Conservation (phyloP, 208 protist genomes). For the Wallacemonas sp. region DNA sequence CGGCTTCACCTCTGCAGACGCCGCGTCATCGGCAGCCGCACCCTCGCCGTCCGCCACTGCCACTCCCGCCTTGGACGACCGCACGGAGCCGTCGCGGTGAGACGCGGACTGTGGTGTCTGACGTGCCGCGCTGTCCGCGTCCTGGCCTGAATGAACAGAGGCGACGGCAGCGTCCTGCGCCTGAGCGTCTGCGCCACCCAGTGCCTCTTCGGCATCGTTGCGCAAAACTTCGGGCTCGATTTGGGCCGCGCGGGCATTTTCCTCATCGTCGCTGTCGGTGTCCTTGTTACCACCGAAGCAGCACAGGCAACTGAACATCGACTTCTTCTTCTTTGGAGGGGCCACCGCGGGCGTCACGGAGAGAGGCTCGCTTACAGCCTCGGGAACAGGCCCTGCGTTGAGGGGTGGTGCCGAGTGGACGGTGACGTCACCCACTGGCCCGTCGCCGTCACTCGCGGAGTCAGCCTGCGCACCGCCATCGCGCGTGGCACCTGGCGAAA, state of each 20-base stretch:
- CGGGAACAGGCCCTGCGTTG: background rate
- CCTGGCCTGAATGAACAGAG: background rate
- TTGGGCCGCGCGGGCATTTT: background rate
- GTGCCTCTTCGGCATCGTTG: background rate
- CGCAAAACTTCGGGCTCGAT: background rate
- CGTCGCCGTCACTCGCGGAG: too few species aligned
- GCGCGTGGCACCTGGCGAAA: background rate
- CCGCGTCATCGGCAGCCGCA: background rate
- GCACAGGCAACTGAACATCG: conserved; percentile 5
- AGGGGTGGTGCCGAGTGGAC: background rate
- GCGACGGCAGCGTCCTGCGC: background rate
- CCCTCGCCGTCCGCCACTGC: background rate
- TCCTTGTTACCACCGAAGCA: conserved; percentile 1
- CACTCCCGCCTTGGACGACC: background rate
- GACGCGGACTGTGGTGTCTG: background rate
- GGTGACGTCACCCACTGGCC: background rate
- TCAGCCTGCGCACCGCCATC: too few species aligned
- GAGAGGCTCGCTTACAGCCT: background rate
- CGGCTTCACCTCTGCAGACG: background rate
- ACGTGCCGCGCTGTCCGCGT: too few species aligned
- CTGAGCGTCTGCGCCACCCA: too few species aligned
- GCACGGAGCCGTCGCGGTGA: background rate
- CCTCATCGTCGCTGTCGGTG: conserved; percentile 1
- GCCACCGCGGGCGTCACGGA: background rate
- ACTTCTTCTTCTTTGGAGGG: background rate